Base-by-base conservation (phyloP, 2,329 filamentous ascomycete genomes). In the Beauveria brongniartii region DNA sequence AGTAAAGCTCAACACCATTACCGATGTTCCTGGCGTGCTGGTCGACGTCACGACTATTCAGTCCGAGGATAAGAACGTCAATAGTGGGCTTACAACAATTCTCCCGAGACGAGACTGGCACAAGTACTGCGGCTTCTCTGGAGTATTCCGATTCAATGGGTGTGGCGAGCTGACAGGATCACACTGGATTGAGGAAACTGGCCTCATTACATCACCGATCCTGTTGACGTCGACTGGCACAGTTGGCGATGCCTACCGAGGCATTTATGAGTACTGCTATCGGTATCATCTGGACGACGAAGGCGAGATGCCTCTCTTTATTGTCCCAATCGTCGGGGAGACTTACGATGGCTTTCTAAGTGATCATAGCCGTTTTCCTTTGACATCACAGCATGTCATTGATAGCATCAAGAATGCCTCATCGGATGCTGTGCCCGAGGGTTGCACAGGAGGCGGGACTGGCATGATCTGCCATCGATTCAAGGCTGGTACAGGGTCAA, bases 401-500 rank as follows among this genome's bases (percentile, higher is more conserved):
- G 68, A 74, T 3, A 82, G 83, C 0, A 82, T 88, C 56, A 74
- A 78, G 37, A 74, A 69, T 8, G 84, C 82, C 0, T 74, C 73
- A 2, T 73, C 75, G 9, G 81, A 77, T 1, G 71, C 74, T 0
- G 84, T 89, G 1, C 71, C 72, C 2, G 86, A 89, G 70, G 86
- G 86, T 0, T 84, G 83, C 65, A 80, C 79, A 1, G 86, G 86
- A 3, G 86, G 86, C 20, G 86, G 86, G n/a, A 85, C 85, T 0
- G 85, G 85, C 16, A 88, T 88, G 84, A 78, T 84, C 43, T 86
- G 83, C 67, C 83, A 87, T 66, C 80, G 79, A 64, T 87, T 84
- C 74, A 88, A 88, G 69, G 86, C 84, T 41, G 86, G 86, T 0
- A 89, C 86, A 0, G 86, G 86, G 1, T 85, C 80, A 0, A 81